Evolutionary conservation across 2,329 filamentous ascomycete genomes (phyloP), one percentile per base, ranked within the genome.

Genomic region (Tolypocladium ovalisporum): DNA sequence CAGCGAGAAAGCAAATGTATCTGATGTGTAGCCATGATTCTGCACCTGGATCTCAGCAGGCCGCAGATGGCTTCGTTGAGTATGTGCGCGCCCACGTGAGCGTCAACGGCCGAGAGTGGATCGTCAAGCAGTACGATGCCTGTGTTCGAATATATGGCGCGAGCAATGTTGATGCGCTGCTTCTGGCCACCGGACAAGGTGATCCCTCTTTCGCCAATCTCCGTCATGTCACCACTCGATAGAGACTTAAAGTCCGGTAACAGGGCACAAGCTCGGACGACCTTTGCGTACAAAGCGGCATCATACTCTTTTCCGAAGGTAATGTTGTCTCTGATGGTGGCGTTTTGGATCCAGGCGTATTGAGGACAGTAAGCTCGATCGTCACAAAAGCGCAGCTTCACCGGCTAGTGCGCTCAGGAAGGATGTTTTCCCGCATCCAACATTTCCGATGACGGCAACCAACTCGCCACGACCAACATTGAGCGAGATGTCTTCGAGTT

Each of bases 171-270:
- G 63, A 97, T 77, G 13, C 94, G 85, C 71, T 97, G 93, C 71
- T 97, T 97, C 71, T 97, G 93, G 1, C 93, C 93, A 57, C 93
- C 93, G n/a, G 91, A 96, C 1, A 97, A 88, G 0, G 91, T 97
- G 66, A 97, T 97, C 55, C 94, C 93, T 59, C 91, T 85, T 71
- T 97, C 93, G 29, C 93, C 94, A 66, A 97, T 96, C 70, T 97
- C 93, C 0, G 93, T 97, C 64, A 82, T 73, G 65, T 97, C 94
- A 15, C 90, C 89, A 58, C 88, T 83, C 0, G 93, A 92, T n/a
- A 97, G 78, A 84, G 96, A 96, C 52, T 96, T 90, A 8, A 97
- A 73, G 76, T 97, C 93, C 0, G 88, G 83, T 55, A 87, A 79
- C 10, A 97, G 77, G 1, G 93, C 91, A 70, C 92, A 97, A 10